Percentiles rank a stretch among this genome's conserved stretches.
Evolutionary conservation across 176 grass and related monocot genomes (phyloP).

Genomic region (Juncus effusus): DNA sequence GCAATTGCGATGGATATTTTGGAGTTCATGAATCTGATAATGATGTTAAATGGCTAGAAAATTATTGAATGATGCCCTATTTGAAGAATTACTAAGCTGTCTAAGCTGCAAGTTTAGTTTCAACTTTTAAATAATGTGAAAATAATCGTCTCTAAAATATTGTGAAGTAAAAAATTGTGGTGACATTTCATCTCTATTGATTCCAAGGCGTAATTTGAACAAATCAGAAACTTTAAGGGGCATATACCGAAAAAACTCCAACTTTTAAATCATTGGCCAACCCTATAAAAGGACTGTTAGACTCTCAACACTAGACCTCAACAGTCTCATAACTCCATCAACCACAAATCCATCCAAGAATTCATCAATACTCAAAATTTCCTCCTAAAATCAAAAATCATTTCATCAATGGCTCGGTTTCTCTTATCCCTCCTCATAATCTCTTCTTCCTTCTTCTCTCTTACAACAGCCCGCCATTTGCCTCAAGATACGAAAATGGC

Average conservation of each 20-base stretch:
- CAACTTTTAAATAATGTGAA: no score
- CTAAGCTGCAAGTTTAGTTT: no score
- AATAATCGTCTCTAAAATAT: no score
- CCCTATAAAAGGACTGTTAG: conserved; percentile 18
- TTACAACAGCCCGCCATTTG: conserved; percentile 14
- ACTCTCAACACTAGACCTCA: neutral
- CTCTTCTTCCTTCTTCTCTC: neutral
- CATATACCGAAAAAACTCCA: neutral
- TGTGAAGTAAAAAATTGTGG: no score
- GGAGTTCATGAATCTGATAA: no score
- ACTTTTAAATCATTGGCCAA: neutral
- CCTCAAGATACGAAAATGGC: neutral
- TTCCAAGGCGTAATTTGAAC: no score
- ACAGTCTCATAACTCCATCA: conserved; percentile 3
- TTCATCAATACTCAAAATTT: neutral
- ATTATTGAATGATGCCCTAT: no score
- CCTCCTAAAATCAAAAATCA: neutral
- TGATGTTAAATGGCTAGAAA: no score
- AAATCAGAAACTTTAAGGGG: neutral
- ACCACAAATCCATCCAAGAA: conserved; percentile 3
- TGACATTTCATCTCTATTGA: no score
- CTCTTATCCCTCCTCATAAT: conserved; percentile 12
- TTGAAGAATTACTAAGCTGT: no score
- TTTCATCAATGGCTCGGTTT: conserved; percentile 19
- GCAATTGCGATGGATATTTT: no score